These are phyloP conservation scores for Parachaetomium inaequale DNA, from an alignment of 495 filamentous ascomycete genomes.

Conservation along the genomic window DNA sequence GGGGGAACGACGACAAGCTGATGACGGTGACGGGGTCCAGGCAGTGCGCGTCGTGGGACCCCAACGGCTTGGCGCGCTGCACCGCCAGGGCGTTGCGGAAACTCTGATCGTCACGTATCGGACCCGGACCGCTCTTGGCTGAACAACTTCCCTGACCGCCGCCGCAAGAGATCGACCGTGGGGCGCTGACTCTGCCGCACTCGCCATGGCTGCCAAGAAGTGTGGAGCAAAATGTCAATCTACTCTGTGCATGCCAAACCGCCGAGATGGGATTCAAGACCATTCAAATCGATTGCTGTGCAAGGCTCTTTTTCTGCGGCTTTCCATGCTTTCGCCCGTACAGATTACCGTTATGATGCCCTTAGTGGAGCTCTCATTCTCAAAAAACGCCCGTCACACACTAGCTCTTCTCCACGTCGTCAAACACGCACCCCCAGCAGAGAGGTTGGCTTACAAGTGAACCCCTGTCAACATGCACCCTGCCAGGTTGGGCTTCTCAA, in stretches of 20 bases:
- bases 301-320: conserved; percentile 29
- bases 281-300: conserved; percentile 25
- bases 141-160: conserved; percentile 21
- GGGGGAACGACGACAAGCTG: conserved; percentile 29
- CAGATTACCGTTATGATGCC: conserved; percentile 13
- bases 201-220: conserved; percentile 28
- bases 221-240: conserved; percentile 29
- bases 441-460: conserved; percentile 9
- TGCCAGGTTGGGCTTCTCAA: neutral
- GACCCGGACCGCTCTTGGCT: conserved; percentile 25
- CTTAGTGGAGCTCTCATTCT: conserved; percentile 5
- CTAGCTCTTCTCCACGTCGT: neutral
- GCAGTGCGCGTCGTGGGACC: conserved; percentile 13
- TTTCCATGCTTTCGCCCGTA: conserved; percentile 20
- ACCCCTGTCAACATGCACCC: conserved; percentile 7
- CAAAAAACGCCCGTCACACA: neutral
- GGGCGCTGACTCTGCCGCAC: conserved; percentile 25
- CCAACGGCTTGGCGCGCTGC: conserved; percentile 21
- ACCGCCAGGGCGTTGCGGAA: conserved; percentile 18
- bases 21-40: conserved; percentile 14
- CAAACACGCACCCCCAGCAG: conserved; percentile 10
- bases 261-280: conserved; percentile 26
- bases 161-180: conserved; percentile 29
- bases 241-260: conserved; percentile 27
- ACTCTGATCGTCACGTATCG: conserved; percentile 23